Percentiles rank a stretch among this genome's conserved stretches.
phyloP scores from a whole-genome alignment of 1,284 basidiomycete genomes.

The Pascua guehoae region DNA sequence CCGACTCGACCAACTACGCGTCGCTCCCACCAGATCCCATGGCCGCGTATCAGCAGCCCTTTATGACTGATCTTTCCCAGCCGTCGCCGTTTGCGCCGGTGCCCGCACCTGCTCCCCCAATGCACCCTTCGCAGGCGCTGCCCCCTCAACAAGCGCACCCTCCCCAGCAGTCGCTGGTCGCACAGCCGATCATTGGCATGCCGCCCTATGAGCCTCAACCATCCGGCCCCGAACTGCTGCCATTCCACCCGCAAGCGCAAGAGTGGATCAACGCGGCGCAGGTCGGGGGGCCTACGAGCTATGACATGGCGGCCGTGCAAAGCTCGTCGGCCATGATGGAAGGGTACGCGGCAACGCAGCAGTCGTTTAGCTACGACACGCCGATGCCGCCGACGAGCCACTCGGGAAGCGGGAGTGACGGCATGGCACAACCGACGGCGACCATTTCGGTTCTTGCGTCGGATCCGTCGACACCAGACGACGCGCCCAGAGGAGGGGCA shows the following conservation, averaged over 20 bases:
- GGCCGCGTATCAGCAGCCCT: too few relatives aligned
- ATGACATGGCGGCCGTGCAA: too few relatives aligned
- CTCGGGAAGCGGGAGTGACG: neutral
- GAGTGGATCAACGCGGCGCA: too few relatives aligned
- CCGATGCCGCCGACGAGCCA: neutral
- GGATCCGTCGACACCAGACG: constrained; percentile 8
- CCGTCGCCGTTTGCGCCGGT: constrained; percentile 10
- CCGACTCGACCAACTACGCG: too few relatives aligned
- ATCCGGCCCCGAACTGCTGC: neutral
- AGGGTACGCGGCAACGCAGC: neutral
- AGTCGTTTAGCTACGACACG: neutral
- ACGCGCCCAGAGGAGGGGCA: constrained; percentile 2
- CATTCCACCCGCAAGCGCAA: too few relatives aligned
- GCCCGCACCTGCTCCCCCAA: neutral
- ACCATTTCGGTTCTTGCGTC: neutral
- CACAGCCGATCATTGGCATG: constrained; percentile 17
- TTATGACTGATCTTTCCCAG: neutral
- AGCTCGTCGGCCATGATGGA: too few relatives aligned
- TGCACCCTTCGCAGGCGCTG: too few relatives aligned
- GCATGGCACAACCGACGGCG: neutral
- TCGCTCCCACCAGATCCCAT: too few relatives aligned
- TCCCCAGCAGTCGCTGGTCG: neutral
- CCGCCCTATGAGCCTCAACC: constrained; percentile 9
- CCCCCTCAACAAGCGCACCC: neutral
- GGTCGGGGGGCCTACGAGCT: too few relatives aligned